phyloP scores from a whole-genome alignment of 495 filamentous ascomycete genomes.

The Neurospora sp. region DNA sequence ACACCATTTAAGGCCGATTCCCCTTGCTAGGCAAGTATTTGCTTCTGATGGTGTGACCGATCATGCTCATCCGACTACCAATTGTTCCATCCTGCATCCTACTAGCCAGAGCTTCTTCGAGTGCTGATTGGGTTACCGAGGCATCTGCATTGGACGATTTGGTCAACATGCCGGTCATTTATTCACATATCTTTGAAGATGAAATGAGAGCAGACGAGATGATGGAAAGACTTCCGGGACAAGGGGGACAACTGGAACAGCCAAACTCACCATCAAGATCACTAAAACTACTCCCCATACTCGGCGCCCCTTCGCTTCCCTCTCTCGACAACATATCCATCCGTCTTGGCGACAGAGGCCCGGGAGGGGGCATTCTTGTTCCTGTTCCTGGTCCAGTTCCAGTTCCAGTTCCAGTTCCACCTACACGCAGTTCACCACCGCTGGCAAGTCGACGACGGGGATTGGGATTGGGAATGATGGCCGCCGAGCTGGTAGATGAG shows the following conservation, averaged over 20 bases:
- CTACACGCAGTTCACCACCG: not conserved
- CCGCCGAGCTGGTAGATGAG: constrained; percentile 52
- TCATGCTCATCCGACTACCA: constrained; percentile 70
- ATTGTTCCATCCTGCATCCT: constrained; percentile 79
- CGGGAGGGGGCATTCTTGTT: not conserved
- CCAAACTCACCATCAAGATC: constrained; percentile 75
- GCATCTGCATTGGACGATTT: constrained; percentile 48
- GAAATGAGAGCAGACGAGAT: not conserved
- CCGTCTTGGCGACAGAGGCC: constrained; percentile 41
- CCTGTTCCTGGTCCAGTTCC: not conserved
- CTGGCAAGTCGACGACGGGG: not conserved
- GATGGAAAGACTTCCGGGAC: no score
- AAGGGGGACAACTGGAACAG: not conserved
- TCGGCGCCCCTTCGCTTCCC: constrained; percentile 78
- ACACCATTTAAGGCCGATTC: not conserved
- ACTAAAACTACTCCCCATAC: constrained; percentile 96
- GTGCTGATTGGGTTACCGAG: constrained; percentile 84
- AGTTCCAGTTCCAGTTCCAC: not conserved
- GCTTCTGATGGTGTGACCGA: constrained; percentile 55
- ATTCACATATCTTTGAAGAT: constrained; percentile 1
- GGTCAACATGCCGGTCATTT: not conserved
- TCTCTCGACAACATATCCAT: constrained; percentile 50
- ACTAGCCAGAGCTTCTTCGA: constrained; percentile 88
- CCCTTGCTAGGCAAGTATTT: constrained; percentile 25
- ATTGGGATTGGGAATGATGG: constrained; percentile 21